These are phyloP conservation scores for Galerina marginata DNA, from an alignment of 768 basidiomycete species.

Conservation along the genomic window DNA sequence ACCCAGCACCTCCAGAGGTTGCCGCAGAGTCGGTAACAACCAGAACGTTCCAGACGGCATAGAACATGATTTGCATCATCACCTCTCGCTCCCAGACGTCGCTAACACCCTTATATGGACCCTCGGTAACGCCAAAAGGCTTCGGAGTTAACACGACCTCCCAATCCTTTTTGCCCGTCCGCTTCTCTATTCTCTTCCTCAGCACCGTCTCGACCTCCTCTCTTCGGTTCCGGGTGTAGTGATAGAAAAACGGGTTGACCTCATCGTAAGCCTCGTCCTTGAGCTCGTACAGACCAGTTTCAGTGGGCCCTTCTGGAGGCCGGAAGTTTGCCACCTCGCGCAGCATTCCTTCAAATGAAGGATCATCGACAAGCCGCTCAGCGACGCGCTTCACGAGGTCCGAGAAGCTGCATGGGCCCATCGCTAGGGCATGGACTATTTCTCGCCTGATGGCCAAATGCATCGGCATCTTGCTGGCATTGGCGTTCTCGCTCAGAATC, in stretches of 20 bases:
- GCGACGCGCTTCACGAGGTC: constrained; percentile 91
- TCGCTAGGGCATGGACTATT: constrained; percentile 88
- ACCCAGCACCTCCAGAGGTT: constrained; percentile 31
- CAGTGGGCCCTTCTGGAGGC: constrained; percentile 76
- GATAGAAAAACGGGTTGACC: constrained; percentile 95
- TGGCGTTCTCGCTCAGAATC: constrained; percentile 82
- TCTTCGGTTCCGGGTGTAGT: constrained; percentile 92
- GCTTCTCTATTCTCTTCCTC: constrained; percentile 68
- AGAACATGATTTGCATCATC: constrained; percentile 84
- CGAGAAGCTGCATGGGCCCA: constrained; percentile 87
- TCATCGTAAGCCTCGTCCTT: constrained; percentile 83
- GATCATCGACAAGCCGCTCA: constrained; percentile 85
- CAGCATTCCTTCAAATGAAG: constrained; percentile 81
- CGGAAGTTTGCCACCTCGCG: constrained; percentile 82
- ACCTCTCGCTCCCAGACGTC: constrained; percentile 71
- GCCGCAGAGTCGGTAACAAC: constrained; percentile 59
- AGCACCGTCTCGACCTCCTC: constrained; percentile 88
- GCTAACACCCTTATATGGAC: constrained; percentile 73
- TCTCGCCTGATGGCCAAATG: constrained; percentile 75
- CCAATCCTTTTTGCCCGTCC: constrained; percentile 48
- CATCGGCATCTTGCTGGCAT: constrained; percentile 70
- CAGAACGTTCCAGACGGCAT: constrained; percentile 76
- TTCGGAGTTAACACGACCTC: constrained; percentile 80
- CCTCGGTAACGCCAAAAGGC: constrained; percentile 62
- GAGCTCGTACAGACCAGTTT: constrained; percentile 88